Evolutionary conservation across 2,329 filamentous ascomycete genomes (phyloP).

Genomic region (Fusarium sp.): DNA sequence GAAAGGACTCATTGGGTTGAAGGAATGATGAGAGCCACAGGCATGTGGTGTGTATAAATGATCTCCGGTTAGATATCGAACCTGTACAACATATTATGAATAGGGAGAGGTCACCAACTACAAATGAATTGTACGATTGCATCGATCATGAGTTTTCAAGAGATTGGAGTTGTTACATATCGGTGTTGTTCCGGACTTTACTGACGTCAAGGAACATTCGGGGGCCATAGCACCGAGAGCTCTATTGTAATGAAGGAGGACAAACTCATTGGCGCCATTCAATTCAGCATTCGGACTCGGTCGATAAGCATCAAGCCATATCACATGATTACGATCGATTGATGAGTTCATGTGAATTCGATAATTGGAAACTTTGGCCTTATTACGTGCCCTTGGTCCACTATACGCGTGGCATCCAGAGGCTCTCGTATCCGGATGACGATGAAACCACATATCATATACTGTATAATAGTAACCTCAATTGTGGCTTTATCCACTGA

Average conservation of each 20-base stretch:
- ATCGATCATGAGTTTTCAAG: slow-evolving; percentile 1
- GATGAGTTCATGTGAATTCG: neutral
- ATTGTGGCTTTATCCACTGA: neutral
- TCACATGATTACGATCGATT: neutral
- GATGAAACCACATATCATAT: slow-evolving; percentile 8
- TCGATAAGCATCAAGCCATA: neutral
- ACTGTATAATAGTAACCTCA: neutral
- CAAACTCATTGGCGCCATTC: neutral
- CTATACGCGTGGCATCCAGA: slow-evolving; percentile 37
- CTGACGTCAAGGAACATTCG: neutral
- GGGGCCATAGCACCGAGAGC: neutral
- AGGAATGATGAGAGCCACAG: slow-evolving; percentile 10
- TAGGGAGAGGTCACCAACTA: slow-evolving; percentile 12
- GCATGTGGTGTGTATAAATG: slow-evolving; percentile 31
- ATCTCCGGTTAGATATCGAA: slow-evolving; percentile 27
- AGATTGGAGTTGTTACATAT: neutral
- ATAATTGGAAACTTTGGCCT: neutral
- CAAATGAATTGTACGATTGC: slow-evolving; percentile 32
- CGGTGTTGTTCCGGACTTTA: neutral
- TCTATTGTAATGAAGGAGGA: neutral
- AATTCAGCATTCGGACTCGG: neutral
- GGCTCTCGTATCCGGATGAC: slow-evolving; percentile 3
- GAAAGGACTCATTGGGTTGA: slow-evolving; percentile 2
- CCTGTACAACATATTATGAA: slow-evolving; percentile 44
- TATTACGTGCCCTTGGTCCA: slow-evolving; percentile 19